Conservation (phyloP, 1,139 yeast genomes). For the Hansenula sp. region DNA sequence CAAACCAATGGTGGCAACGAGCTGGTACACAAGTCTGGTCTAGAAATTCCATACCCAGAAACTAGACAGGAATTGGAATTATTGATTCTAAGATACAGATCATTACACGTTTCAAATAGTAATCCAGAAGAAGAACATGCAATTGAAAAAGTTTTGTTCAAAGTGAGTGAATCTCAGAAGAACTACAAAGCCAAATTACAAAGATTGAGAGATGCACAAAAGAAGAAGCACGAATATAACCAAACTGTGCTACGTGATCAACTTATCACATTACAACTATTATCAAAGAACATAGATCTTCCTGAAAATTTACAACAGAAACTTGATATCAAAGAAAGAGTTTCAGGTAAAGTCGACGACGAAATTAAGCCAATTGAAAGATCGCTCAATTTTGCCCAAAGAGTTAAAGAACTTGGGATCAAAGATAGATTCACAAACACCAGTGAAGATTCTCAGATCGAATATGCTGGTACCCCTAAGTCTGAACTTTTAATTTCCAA, state of each 20-base stretch:
- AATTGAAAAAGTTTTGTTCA: constrained; percentile 28
- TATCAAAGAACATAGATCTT: constrained; percentile 74
- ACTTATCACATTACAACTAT: constrained; percentile 66
- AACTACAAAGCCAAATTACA: constrained; percentile 28
- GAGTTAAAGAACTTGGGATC: constrained; percentile 29
- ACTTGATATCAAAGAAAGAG: background rate
- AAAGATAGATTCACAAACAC: constrained; percentile 27
- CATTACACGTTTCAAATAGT: constrained; percentile 11
- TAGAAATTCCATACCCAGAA: constrained; percentile 12
- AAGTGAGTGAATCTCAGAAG: constrained; percentile 32
- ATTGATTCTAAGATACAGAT: constrained; percentile 17
- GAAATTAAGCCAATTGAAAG: constrained; percentile 23
- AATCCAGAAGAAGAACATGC: constrained; percentile 22
- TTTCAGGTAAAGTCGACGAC: background rate
- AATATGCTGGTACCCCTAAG: constrained; percentile 26
- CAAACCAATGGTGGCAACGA: background rate
- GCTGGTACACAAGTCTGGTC: background rate
- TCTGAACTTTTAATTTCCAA: constrained; percentile 49
- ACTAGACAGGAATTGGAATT: constrained; percentile 19
- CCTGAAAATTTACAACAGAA: constrained; percentile 37
- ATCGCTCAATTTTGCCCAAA: constrained; percentile 27
- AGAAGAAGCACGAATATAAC: constrained; percentile 34
- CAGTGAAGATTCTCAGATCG: constrained; percentile 18
- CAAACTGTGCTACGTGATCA: constrained; percentile 56
- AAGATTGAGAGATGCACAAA: constrained; percentile 25